These are phyloP conservation scores for Tilletia caries DNA, from an alignment of 1,284 basidiomycete species.

Conservation along the genomic window DNA sequence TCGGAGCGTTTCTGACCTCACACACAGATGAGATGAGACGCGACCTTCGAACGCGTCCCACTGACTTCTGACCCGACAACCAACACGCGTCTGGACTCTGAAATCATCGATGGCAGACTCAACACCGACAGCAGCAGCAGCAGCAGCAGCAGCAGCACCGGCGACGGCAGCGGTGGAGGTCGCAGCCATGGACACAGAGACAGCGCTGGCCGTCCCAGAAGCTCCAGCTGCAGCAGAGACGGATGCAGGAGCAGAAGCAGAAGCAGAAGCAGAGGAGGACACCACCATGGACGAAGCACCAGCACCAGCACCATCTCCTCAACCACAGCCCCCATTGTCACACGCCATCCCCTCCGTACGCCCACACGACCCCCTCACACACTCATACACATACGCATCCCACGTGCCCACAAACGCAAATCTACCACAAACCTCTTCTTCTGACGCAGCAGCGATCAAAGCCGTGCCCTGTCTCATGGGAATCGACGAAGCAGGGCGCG, in stretches of 20 bases:
- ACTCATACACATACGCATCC: constrained; percentile 31
- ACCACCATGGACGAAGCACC: too few species aligned
- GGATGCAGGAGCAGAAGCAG: background rate
- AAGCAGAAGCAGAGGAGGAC: constrained; percentile 13
- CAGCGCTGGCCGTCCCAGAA: background rate
- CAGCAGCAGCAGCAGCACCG: background rate
- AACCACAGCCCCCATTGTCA: too few species aligned
- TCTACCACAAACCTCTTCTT: background rate
- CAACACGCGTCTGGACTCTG: too few species aligned
- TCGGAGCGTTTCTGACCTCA: too few species aligned
- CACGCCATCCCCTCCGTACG: constrained; percentile 32
- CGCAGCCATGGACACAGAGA: too few species aligned
- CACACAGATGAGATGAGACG: too few species aligned
- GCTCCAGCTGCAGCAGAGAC: background rate
- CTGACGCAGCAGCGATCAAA: constrained; percentile 8
- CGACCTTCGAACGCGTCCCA: too few species aligned
- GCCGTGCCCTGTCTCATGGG: constrained; percentile 61
- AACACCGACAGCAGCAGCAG: background rate
- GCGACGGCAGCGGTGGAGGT: too few species aligned
- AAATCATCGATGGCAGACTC: background rate
- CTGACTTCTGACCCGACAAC: too few species aligned
- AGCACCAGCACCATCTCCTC: constrained; percentile 15
- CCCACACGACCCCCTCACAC: constrained; percentile 20
- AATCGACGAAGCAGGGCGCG: constrained; percentile 93
- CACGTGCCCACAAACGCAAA: constrained; percentile 18